Base-by-base conservation (phyloP, 257 asterid species). In the Solanum infundibuliforme region DNA sequence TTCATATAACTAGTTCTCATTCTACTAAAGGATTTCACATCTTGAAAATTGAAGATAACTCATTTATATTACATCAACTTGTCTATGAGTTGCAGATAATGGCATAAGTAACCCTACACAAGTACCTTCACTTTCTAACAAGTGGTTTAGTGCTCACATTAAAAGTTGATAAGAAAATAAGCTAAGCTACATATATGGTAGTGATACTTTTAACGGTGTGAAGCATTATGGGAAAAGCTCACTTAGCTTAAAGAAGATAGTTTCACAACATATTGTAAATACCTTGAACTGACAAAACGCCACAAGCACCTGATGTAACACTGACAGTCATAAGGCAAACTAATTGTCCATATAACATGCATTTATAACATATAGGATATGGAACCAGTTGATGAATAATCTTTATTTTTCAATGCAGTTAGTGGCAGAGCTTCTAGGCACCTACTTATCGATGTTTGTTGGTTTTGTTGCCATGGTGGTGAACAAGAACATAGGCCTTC, bases 391-490 rank as follows among this genome's bases (percentile, higher is more conserved):
- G 6, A 16, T 29, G 27, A 43, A 29, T 46, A 16, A 46, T 29
- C 5, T 46, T 81, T 18, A 5, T 29, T 81, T 81, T 46, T 8
- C 68, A 29, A 83, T 69, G 89, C 55, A 84, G 86, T 2, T 84
- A 21, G 77, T 38, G 62, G 86, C 90, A 23, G 88, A 85, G 87
- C 6, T 88, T 62, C 0, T 65, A 39, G 86, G 90, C n/a, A 85
- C 86, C 83, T 88, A 85, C 74, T n/a, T 85, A 36, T 12, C 66
- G 16, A 41, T 88, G 60, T 75, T 85, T 75, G 87, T 29, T 25
- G 90, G 87, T 6, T 85, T 76, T 85, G 88, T 75, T 23, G 88
- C 87, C 10, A 73, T 5, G 82, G 43, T 85, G 86, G 62, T 86
- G 21, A 76, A 65, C 72, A 41, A 65, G 27, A 60, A 41, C 12